Percentiles rank a stretch among this genome's conserved stretches.
phyloP scores from a whole-genome alignment of 345 rosid genomes.

The Excoecaria cochinchinensis region DNA sequence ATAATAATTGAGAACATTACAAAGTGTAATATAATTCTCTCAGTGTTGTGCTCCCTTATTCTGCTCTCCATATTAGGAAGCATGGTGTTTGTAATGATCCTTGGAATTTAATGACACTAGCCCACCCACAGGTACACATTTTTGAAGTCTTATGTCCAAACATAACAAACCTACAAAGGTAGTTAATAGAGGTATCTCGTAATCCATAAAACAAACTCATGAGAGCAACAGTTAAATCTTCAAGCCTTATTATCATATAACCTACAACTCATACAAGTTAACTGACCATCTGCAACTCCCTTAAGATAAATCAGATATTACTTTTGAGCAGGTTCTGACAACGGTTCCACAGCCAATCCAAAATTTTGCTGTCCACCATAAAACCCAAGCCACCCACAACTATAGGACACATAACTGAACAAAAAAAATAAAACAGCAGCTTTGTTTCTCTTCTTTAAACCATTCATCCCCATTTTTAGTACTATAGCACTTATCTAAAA shows the following conservation, averaged over 20 bases:
- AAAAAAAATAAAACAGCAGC: not conserved
- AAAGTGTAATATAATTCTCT: not conserved
- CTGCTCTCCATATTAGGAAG: not conserved
- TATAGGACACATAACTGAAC: not conserved
- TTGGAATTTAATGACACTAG: not conserved
- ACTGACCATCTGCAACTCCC: not conserved
- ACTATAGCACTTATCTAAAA: too few species aligned
- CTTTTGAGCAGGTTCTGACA: not conserved
- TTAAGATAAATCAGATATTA: not conserved
- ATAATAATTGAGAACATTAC: not conserved
- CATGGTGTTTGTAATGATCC: not conserved
- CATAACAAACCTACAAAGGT: not conserved
- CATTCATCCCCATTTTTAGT: not conserved
- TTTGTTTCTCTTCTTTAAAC: not conserved
- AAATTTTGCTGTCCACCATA: not conserved
- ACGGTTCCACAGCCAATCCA: not conserved
- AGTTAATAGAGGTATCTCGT: not conserved
- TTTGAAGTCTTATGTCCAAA: not conserved
- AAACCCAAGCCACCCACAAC: not conserved
- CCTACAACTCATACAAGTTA: not conserved
- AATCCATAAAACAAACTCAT: not conserved
- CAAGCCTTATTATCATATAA: not conserved
- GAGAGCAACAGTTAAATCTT: slow-evolving; percentile 1
- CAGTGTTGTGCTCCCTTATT: not conserved
- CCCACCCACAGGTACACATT: not conserved